Base-by-base conservation (phyloP, 108 stramenopile genomes). In the Pseudonitzschia multiseries region DNA sequence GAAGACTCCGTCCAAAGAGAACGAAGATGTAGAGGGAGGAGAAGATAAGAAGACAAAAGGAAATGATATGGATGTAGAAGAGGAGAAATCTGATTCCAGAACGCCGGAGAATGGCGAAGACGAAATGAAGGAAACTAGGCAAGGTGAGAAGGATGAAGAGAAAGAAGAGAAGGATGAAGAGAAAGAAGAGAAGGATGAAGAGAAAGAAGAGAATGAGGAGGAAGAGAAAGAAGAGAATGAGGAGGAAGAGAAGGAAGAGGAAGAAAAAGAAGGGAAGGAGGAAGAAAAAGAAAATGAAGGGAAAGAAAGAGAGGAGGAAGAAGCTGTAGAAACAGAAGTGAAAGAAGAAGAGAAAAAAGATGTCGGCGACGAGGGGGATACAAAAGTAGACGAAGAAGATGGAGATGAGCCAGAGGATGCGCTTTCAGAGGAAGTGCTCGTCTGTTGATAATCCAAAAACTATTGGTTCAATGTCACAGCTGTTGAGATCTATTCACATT, bases 151-250 rank as follows among this genome's bases (percentile, higher is more conserved):
- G 53, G 53, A 54, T 2, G 10, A 54, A 24, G 15, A 54, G 53
- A 8, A 21, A 21, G 53, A 24, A 22, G 41, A 18, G 17, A 18
- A 40, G 3, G 69, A 70, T 40, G 56, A 32, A 40, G 32, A 70
- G 9, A 57, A 59, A 24, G 69, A 70, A 56, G 28, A 27, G 28
- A 57, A 70, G 32, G 69, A 50, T 6, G 21, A 54, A n/a, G 36
- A 43, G 26, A n/a, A 60, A 22, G 51, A 26, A 22, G 20, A 2
- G 2, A 24, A 42, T 2, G 64, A 43, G 26, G 28, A 22, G 5
- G 26, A 59, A 31, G 27, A 59, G 14, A 28, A 22, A 59, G 57
- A 31, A 27, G 26, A 59, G 27, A 24, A 59, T 26, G 57, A 26
- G 26, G 27, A 59, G 14, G 26, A 15, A 17, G 57, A 59, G 14